Conservation (phyloP, 176 grass and related monocot species). For the Phyllostachys edulis region DNA sequence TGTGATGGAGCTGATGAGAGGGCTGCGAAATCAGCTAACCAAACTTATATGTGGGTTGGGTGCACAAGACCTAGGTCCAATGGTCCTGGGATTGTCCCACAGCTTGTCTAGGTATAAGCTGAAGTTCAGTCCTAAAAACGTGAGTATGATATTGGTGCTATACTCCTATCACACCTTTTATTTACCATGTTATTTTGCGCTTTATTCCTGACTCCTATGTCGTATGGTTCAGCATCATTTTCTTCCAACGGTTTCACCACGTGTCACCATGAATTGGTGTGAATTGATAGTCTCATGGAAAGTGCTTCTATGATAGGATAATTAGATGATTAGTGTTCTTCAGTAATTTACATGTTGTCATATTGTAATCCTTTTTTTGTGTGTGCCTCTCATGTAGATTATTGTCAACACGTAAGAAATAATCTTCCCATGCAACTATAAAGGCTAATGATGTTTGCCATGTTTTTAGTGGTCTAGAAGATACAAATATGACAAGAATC, state of each 20-base stretch:
- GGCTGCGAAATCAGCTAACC: conserved; percentile 76
- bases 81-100: conserved; percentile 86
- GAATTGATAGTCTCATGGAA: too few relatives aligned
- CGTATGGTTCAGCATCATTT: background rate
- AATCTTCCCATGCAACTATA: too few relatives aligned
- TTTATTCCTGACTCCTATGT: background rate
- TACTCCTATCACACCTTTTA: background rate
- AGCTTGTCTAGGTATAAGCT: conserved; percentile 92
- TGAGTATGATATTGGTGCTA: conserved; percentile 16
- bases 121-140: conserved; percentile 96
- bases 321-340: too few relatives aligned
- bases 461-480: too few relatives aligned
- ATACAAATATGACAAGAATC: too few relatives aligned
- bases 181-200: background rate
- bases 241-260: background rate
- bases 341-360: too few relatives aligned
- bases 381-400: too few relatives aligned
- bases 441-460: too few relatives aligned
- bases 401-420: too few relatives aligned
- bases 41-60: conserved; percentile 88
- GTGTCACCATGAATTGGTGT: too few relatives aligned
- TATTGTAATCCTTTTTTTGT: too few relatives aligned
- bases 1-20: conserved; percentile 96
- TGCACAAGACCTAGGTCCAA: conserved; percentile 80
- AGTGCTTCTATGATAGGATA: too few relatives aligned